Percentiles rank a stretch among this genome's conserved stretches.
phyloP scores from a whole-genome alignment of 73 alveolate species.

The Diophrys sp. region DNA sequence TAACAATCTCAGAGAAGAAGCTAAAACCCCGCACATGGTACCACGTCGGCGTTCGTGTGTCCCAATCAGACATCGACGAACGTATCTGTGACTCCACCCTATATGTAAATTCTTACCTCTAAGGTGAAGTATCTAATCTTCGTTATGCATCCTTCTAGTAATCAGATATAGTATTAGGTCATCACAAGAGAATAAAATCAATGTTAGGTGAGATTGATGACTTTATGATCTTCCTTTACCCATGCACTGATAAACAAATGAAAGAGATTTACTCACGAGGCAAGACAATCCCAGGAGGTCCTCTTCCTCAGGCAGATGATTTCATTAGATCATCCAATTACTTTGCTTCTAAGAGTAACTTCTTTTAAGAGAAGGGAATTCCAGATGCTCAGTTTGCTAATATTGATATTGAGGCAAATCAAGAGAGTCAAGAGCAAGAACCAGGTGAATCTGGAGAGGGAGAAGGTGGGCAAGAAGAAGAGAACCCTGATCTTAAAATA shows the following conservation, averaged over 20 bases:
- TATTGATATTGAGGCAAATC: not conserved
- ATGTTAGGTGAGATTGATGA: slow-evolving; percentile 33
- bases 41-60: slow-evolving; percentile 27
- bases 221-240: slow-evolving; percentile 34
- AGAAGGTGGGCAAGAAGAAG: slow-evolving; percentile 10
- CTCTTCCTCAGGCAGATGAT: not conserved
- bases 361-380: not conserved
- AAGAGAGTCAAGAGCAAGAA: slow-evolving; percentile 2
- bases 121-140: slow-evolving; percentile 23
- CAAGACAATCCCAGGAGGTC: slow-evolving; percentile 15
- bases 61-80: slow-evolving; percentile 19
- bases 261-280: slow-evolving; percentile 20
- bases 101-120: slow-evolving; percentile 33
- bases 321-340: slow-evolving; percentile 3
- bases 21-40: slow-evolving; percentile 27
- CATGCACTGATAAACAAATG: slow-evolving; percentile 29
- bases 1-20: slow-evolving; percentile 40
- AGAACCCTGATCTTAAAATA: not conserved
- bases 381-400: not conserved
- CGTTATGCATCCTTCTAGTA: slow-evolving; percentile 36
- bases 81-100: slow-evolving; percentile 21
- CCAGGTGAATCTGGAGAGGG: not conserved
- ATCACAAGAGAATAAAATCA: slow-evolving; percentile 12
- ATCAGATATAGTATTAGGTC: slow-evolving; percentile 29
- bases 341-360: not conserved